Conservation (phyloP, 2,329 filamentous ascomycete genomes). For the Pyrenochaeta sp. region DNA sequence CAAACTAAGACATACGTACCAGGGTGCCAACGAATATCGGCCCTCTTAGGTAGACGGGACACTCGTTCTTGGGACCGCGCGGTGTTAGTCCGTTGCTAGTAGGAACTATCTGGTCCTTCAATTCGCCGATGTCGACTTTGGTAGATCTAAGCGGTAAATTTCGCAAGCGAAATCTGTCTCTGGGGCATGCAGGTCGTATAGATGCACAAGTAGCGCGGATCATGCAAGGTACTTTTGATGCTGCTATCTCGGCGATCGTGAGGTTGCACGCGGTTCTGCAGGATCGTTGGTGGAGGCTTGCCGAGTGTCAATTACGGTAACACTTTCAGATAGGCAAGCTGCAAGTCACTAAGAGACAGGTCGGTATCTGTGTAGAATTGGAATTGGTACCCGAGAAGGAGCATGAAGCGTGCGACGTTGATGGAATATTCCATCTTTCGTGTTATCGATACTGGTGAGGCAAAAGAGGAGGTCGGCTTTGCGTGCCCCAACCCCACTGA, state of each 20-base stretch:
- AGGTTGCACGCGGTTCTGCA: neutral
- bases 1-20: constrained; percentile 32
- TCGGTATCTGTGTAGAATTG: neutral
- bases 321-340: neutral
- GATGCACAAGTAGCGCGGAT: neutral
- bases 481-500: constrained; percentile 1
- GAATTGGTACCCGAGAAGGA: neutral
- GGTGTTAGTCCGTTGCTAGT: constrained; percentile 13
- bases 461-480: constrained; percentile 11
- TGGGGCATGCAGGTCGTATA: neutral
- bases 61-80: constrained; percentile 3
- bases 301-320: neutral
- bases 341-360: neutral
- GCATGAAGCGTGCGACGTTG: neutral
- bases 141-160: constrained; percentile 12
- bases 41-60: neutral
- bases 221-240: constrained; percentile 1
- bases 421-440: neutral
- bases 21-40: constrained; percentile 9
- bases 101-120: constrained; percentile 7
- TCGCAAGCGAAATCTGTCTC: constrained; percentile 7
- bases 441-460: neutral
- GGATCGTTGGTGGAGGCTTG: neutral
- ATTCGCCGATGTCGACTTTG: constrained; percentile 11
- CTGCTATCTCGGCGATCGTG: neutral